Evolutionary conservation across 768 basidiomycete genomes (phyloP).

Genomic region (Tulasnella sp.): DNA sequence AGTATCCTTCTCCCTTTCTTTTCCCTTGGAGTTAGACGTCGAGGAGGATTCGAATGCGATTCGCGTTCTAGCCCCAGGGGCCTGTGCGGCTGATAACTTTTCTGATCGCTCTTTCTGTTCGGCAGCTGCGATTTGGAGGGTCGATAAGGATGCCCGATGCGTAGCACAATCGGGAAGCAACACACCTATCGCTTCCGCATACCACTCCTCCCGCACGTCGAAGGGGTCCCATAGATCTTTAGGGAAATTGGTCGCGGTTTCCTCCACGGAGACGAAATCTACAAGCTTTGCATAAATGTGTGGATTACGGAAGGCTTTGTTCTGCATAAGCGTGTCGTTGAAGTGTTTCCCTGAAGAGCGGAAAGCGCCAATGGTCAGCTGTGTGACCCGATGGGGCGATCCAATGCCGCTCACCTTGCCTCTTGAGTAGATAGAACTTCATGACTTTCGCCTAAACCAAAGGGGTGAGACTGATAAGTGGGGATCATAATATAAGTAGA

Average conservation of each 20-base stretch:
- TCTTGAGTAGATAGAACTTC: slow-evolving; percentile 75
- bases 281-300: slow-evolving; percentile 95
- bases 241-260: slow-evolving; percentile 83
- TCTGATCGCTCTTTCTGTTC: slow-evolving; percentile 67
- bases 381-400: background rate
- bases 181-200: slow-evolving; percentile 78
- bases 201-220: slow-evolving; percentile 68
- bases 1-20: background rate
- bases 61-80: slow-evolving; percentile 58
- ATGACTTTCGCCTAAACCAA: slow-evolving; percentile 72
- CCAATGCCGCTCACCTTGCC: slow-evolving; percentile 40
- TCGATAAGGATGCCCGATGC: slow-evolving; percentile 25
- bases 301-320: slow-evolving; percentile 92
- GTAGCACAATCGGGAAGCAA: background rate
- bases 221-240: slow-evolving; percentile 71
- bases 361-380: background rate
- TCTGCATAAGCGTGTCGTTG: slow-evolving; percentile 93
- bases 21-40: background rate
- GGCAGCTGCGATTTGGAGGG: slow-evolving; percentile 51
- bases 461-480: background rate
- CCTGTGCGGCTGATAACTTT: slow-evolving; percentile 56
- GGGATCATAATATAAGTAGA: slow-evolving; percentile 14
- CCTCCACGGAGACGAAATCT: slow-evolving; percentile 90
- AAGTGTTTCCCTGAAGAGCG: slow-evolving; percentile 71
- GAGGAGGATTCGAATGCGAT: slow-evolving; percentile 56